phyloP scores from a whole-genome alignment of 306 rosid genomes.

The Vigna nakashimae region DNA sequence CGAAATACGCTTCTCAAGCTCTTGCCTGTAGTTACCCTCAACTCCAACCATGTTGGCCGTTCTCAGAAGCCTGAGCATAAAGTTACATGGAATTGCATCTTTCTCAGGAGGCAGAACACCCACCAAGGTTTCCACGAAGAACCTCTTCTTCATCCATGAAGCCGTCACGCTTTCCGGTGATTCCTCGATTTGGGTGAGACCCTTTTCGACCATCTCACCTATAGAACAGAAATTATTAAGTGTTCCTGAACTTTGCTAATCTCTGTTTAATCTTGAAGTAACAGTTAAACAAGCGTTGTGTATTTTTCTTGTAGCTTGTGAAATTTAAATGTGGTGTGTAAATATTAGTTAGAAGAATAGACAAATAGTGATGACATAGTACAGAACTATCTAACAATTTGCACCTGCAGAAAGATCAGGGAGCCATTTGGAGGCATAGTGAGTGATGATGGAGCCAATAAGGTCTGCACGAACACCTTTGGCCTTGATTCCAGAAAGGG shows the following conservation, averaged over 20 bases:
- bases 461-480: constrained; percentile 85
- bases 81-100: constrained; percentile 87
- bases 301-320: background rate
- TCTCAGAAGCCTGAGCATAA: constrained; percentile 81
- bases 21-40: constrained; percentile 62
- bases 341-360: background rate
- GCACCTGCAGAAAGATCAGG: constrained; percentile 68
- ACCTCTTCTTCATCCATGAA: constrained; percentile 88
- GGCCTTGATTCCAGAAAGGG: constrained; percentile 77
- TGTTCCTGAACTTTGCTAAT: background rate
- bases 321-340: background rate
- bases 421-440: constrained; percentile 94
- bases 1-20: constrained; percentile 78
- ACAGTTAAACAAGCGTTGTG: background rate
- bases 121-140: constrained; percentile 89
- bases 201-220: constrained; percentile 33
- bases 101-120: constrained; percentile 90
- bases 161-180: constrained; percentile 68
- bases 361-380: background rate
- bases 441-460: constrained; percentile 84
- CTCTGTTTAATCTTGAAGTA: background rate
- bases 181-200: constrained; percentile 50
- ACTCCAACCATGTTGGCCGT: constrained; percentile 89
- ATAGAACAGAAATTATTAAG: constrained; percentile 39
- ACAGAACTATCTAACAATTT: background rate